These are phyloP conservation scores for Phytophthora kernoviae DNA, from an alignment of 352 stramenopile genomes.

Conservation along the genomic window DNA sequence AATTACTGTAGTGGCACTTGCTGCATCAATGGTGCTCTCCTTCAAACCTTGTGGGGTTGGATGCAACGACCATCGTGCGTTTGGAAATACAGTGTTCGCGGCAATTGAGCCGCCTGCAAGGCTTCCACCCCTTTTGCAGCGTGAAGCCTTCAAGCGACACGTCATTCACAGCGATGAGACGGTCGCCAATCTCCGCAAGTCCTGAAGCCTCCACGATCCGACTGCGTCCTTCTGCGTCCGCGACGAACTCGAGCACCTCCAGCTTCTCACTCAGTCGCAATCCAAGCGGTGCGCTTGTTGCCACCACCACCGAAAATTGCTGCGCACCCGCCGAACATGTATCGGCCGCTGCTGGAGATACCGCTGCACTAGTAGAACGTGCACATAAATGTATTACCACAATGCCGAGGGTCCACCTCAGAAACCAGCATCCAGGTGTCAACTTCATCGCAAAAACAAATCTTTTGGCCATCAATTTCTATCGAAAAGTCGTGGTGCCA, in stretches of 20 bases:
- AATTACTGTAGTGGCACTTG: constrained; percentile 13
- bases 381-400: background rate
- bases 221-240: constrained; percentile 53
- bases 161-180: constrained; percentile 63
- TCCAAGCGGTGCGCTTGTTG: constrained; percentile 50
- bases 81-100: constrained; percentile 65
- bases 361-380: background rate
- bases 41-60: constrained; percentile 13
- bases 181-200: constrained; percentile 72
- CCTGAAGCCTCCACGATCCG: constrained; percentile 65
- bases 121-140: constrained; percentile 46
- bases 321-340: constrained; percentile 29
- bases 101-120: constrained; percentile 44
- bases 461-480: constrained; percentile 1
- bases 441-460: constrained; percentile 7
- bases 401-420: constrained; percentile 5
- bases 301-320: constrained; percentile 54
- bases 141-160: constrained; percentile 36
- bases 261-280: constrained; percentile 66
- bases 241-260: constrained; percentile 69
- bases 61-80: constrained; percentile 57
- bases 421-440: background rate
- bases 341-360: background rate
- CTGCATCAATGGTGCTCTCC: constrained; percentile 22
- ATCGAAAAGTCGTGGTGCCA: background rate